These are phyloP conservation scores for Solanum infundibuliforme DNA, from an alignment of 257 asterid genomes.

Conservation along the genomic window DNA sequence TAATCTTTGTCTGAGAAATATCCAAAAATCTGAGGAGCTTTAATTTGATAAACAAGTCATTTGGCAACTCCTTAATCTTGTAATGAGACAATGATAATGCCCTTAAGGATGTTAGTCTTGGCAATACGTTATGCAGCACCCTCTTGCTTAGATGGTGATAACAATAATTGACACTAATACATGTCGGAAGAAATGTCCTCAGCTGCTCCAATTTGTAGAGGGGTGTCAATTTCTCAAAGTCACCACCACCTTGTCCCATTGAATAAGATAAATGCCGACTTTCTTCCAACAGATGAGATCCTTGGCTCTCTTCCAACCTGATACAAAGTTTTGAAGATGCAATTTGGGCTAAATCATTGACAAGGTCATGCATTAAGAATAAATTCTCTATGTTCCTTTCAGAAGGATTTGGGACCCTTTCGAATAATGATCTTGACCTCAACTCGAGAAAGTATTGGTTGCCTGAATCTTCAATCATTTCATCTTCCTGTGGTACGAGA, in stretches of 20 bases:
- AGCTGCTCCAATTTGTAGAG: neutral
- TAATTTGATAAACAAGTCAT: neutral
- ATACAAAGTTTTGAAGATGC: neutral
- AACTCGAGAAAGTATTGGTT: too few species aligned
- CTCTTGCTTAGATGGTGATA: neutral
- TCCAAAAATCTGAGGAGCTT: neutral
- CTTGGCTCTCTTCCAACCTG: neutral
- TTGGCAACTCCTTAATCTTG: neutral
- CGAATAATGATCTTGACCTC: too few species aligned
- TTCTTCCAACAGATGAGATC: neutral
- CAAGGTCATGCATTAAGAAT: neutral
- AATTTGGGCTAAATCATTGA: slow-evolving; percentile 3
- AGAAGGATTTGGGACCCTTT: too few species aligned
- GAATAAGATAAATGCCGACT: neutral
- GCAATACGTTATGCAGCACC: neutral
- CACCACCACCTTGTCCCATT: neutral
- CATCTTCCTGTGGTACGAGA: too few species aligned
- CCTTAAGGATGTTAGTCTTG: neutral
- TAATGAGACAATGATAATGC: neutral
- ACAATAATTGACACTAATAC: too few species aligned
- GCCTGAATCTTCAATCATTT: too few species aligned
- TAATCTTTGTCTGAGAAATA: too few species aligned
- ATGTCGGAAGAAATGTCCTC: neutral
- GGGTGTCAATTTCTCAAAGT: neutral
- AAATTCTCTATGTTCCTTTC: too few species aligned